Percentiles rank a stretch among this genome's conserved stretches.
Conservation (phyloP, 805 yeast species). For the Wickerhamomyces subpelliculosus region DNA sequence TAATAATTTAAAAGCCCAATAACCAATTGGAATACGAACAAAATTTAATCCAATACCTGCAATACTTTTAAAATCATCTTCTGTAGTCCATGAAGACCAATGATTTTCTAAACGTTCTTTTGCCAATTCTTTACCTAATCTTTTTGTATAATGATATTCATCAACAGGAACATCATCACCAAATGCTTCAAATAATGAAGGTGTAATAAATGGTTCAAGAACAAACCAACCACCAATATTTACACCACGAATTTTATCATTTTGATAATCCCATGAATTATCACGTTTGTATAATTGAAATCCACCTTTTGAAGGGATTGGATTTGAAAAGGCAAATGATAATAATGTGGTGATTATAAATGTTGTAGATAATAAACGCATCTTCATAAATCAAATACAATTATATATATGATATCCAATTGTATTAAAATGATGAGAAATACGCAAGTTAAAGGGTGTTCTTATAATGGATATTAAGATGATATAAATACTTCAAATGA, state of each 20-base stretch:
- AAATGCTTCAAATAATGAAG: conserved; percentile 57
- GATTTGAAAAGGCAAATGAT: conserved; percentile 7
- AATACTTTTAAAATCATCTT: conserved; percentile 59
- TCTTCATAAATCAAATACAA: too few relatives aligned
- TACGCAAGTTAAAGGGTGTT: too few relatives aligned
- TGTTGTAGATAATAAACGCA: background rate
- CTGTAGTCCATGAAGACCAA: conserved; percentile 76
- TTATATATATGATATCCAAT: too few relatives aligned
- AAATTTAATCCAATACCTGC: conserved; percentile 63
- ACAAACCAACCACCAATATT: conserved; percentile 90
- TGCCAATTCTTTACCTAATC: conserved; percentile 58
- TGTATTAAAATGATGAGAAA: too few relatives aligned
- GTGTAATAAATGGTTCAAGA: conserved; percentile 80
- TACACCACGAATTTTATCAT: conserved; percentile 45
- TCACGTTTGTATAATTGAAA: conserved; percentile 13
- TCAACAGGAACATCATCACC: conserved; percentile 60
- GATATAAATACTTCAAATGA: too few relatives aligned
- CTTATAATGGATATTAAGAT: too few relatives aligned
- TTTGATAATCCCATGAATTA: conserved; percentile 14
- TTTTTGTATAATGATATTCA: conserved; percentile 63
- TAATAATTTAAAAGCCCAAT: conserved; percentile 76
- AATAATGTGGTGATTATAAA: conserved; percentile 1
- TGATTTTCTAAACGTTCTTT: conserved; percentile 47
- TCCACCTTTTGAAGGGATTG: conserved; percentile 23
- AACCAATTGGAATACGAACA: conserved; percentile 89